Evolutionary conservation across 1,284 basidiomycete species (phyloP), one percentile per base, ranked within the genome.

Genomic region (Ganoderma meredithae): DNA sequence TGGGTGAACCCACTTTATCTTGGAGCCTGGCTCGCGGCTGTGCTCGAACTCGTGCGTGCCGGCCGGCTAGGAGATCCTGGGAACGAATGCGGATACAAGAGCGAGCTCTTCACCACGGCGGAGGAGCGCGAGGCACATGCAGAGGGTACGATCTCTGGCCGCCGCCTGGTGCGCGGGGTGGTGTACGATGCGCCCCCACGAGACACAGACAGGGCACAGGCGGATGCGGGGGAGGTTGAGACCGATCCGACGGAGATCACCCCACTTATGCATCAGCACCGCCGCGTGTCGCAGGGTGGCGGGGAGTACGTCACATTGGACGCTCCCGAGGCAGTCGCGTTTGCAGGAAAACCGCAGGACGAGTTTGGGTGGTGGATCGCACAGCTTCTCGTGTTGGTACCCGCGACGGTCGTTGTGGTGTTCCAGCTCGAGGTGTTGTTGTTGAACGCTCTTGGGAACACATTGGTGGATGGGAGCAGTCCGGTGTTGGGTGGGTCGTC

Each of bases 401-500:
- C 88, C 0, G 69, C 88, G 2, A 88, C 90, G 0, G 83, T 88
- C 17, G 82, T 90, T 22, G 73, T 92, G 55, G 70, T 90, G n/a
- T 83, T 81, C 59, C 89, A 92, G 71, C 79, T 91, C 31, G 78
- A 81, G 2, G 73, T 86, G 36, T 71, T 90, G 55, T 65, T 89
- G 41, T 65, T 92, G 22, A 82, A 80, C 60, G 82, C 87, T 7
- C 74, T 87, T 72, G 76, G 83, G 27, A 90, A 93, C 76, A 90
- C 89, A 0, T 77, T 92, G 19, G 82, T 84, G 0, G 92, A 94
- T 73, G 92, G 92, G n/a, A 88, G 84, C 64, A 80, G 79, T 55
- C 81, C 87, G 3, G 71, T 75, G 41, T 70, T 76, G 39, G 83
- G 90, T 89, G 69, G 80, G 88, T 81, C 17, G 40, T n/a, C 31